A percentile compares a stretch with the other conserved stretches of the same genome.
These are phyloP conservation scores for Stramenopiles sp. DNA, from an alignment of 352 stramenopile species.

Conservation along the genomic window DNA sequence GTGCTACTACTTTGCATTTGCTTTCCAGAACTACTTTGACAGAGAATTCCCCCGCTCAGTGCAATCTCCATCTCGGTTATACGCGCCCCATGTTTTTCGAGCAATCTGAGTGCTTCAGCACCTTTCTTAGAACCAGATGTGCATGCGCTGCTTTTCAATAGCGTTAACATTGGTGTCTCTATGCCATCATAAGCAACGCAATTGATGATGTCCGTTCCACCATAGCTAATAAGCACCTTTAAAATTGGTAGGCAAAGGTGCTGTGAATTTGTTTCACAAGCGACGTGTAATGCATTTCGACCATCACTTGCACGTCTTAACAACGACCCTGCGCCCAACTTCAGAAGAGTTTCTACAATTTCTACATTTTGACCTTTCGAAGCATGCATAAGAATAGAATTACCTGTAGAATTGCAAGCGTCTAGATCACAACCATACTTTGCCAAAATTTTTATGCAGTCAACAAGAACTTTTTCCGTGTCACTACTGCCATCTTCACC, in stretches of 20 bases:
- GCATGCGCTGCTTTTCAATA: background rate
- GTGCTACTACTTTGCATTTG: background rate
- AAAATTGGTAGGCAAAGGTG: background rate
- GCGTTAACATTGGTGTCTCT: background rate
- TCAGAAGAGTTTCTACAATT: background rate
- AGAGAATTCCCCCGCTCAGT: background rate
- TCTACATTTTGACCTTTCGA: background rate
- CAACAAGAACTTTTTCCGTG: background rate
- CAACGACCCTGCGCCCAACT: background rate
- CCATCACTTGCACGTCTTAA: background rate
- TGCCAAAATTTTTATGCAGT: background rate
- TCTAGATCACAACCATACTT: background rate
- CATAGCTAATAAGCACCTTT: background rate
- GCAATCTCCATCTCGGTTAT: background rate
- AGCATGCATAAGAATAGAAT: background rate
- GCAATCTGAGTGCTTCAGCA: background rate
- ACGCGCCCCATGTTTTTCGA: background rate
- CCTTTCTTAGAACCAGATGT: background rate
- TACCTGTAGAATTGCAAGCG: background rate
- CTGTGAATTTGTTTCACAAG: background rate
- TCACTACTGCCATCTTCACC: background rate
- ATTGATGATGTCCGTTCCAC: background rate
- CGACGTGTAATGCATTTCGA: background rate
- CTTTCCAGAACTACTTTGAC: background rate
- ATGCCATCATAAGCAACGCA: background rate